Conservation (phyloP, 1,284 basidiomycete species). For the Ganoderma meredithae region DNA sequence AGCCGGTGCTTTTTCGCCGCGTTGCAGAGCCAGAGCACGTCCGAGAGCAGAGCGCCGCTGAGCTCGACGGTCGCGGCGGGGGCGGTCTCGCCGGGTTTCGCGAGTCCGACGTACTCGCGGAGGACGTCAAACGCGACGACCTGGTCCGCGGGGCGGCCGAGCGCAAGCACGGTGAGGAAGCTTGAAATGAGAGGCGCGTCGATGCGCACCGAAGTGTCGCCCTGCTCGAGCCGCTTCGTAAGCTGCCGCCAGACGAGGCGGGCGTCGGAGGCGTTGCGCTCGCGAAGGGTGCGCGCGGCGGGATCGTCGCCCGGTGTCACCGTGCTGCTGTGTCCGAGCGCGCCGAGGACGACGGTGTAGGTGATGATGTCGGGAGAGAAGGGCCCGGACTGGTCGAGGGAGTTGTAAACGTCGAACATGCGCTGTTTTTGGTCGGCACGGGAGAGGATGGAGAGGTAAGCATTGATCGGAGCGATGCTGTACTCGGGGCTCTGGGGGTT, state of each 20-base stretch:
- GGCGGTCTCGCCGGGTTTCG: constrained; percentile 50
- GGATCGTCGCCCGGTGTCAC: constrained; percentile 12
- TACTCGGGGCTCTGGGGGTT: constrained; percentile 56
- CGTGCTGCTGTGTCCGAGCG: constrained; percentile 46
- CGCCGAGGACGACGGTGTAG: constrained; percentile 68
- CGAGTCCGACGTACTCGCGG: constrained; percentile 67
- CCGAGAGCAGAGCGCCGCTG: constrained; percentile 54
- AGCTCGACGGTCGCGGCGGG: constrained; percentile 49
- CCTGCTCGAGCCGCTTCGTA: constrained; percentile 55
- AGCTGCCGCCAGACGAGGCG: constrained; percentile 73
- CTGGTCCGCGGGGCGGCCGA: constrained; percentile 64
- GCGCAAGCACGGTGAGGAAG: constrained; percentile 58
- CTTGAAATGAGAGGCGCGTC: constrained; percentile 60
- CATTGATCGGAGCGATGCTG: constrained; percentile 53
- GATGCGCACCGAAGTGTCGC: constrained; percentile 47
- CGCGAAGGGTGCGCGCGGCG: constrained; percentile 16
- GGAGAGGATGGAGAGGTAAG: constrained; percentile 71
- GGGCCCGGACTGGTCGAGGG: constrained; percentile 63
- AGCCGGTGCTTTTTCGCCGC: constrained; percentile 52
- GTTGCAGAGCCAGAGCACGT: constrained; percentile 64
- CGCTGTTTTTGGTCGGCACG: constrained; percentile 62
- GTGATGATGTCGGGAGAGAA: constrained; percentile 61
- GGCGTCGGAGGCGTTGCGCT: constrained; percentile 57
- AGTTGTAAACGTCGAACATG: constrained; percentile 77
- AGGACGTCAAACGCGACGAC: constrained; percentile 68